These are phyloP conservation scores for Metarhizium guizhouense DNA, from an alignment of 2,329 filamentous ascomycete genomes.

Conservation along the genomic window DNA sequence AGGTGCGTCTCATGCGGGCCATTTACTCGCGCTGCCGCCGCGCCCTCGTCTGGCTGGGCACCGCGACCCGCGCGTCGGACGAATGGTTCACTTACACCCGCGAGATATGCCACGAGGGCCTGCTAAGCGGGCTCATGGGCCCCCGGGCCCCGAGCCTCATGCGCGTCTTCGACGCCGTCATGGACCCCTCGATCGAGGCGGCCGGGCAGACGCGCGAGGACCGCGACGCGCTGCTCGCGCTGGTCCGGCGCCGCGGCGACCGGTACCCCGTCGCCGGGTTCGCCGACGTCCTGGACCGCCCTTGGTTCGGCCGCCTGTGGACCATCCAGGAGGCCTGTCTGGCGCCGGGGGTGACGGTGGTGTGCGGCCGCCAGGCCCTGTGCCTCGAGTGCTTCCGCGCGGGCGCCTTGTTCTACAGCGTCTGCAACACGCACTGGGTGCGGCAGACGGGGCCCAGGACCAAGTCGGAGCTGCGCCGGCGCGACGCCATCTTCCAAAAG, in stretches of 20 bases:
- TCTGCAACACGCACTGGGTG: constrained; percentile 22
- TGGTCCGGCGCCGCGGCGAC: constrained; percentile 13
- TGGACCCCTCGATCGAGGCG: constrained; percentile 14
- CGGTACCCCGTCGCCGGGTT: constrained; percentile 17
- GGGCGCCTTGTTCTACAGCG: constrained; percentile 18
- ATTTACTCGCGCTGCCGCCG: constrained; percentile 17
- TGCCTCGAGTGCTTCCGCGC: constrained; percentile 18
- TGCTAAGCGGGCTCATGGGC: constrained; percentile 15
- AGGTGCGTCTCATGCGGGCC: constrained; percentile 20
- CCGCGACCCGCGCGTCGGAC: constrained; percentile 12
- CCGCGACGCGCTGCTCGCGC: constrained; percentile 16
- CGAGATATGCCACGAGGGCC: constrained; percentile 11
- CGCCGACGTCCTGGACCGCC: constrained; percentile 17
- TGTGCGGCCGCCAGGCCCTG: constrained; percentile 17
- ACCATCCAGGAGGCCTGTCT: constrained; percentile 24
- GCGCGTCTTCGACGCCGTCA: constrained; percentile 20
- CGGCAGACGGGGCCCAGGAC: constrained; percentile 4
- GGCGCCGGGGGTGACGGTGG: constrained; percentile 13
- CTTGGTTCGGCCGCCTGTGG: constrained; percentile 25
- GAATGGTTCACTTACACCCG: constrained; percentile 12
- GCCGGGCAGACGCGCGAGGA: constrained; percentile 13
- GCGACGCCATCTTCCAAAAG: constrained; percentile 14
- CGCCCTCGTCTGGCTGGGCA: constrained; percentile 20
- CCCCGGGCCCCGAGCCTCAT: constrained; percentile 13
- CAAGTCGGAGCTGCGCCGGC: constrained; percentile 8